Conservation (phyloP, 2,329 filamentous ascomycete genomes). For the Fusarium nodosum region DNA sequence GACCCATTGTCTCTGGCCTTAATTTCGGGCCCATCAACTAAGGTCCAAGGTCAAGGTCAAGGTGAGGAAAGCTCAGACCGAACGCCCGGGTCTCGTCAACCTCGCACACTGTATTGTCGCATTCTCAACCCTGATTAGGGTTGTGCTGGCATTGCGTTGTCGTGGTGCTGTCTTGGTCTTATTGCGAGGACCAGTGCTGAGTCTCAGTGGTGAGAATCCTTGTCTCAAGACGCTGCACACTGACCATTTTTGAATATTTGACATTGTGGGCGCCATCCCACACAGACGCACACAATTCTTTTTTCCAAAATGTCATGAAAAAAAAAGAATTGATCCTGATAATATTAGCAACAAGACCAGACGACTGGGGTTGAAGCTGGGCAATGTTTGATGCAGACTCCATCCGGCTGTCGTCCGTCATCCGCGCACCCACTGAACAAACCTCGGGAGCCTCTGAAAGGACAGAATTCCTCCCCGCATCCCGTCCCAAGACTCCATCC, state of each 20-base stretch:
- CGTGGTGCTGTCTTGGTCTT: slow-evolving; percentile 25
- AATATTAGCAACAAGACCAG: slow-evolving; percentile 34
- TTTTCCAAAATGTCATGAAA: slow-evolving; percentile 33
- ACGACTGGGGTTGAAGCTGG: slow-evolving; percentile 39
- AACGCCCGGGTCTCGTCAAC: slow-evolving; percentile 39
- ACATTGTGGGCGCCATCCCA: slow-evolving; percentile 37
- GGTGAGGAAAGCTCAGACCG: slow-evolving; percentile 49
- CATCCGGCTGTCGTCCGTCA: slow-evolving; percentile 43
- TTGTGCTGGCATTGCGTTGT: slow-evolving; percentile 39
- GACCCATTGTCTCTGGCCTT: slow-evolving; percentile 48
- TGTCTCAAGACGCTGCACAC: slow-evolving; percentile 31
- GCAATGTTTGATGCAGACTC: slow-evolving; percentile 41
- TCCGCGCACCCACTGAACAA: slow-evolving; percentile 46
- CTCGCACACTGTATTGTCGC: slow-evolving; percentile 45
- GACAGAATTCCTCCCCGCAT: slow-evolving; percentile 45
- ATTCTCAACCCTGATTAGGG: slow-evolving; percentile 28
- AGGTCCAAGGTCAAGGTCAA: slow-evolving; percentile 32
- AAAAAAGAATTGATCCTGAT: slow-evolving; percentile 27
- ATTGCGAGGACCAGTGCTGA: slow-evolving; percentile 20
- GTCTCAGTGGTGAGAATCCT: slow-evolving; percentile 31
- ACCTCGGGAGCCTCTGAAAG: slow-evolving; percentile 34
- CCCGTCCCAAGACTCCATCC: slow-evolving; percentile 34
- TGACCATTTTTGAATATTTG: slow-evolving; percentile 31
- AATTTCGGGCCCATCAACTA: slow-evolving; percentile 46
- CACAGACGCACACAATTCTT: slow-evolving; percentile 32